phyloP scores from a whole-genome alignment of 768 basidiomycete genomes.

The Boletellus emodensis region DNA sequence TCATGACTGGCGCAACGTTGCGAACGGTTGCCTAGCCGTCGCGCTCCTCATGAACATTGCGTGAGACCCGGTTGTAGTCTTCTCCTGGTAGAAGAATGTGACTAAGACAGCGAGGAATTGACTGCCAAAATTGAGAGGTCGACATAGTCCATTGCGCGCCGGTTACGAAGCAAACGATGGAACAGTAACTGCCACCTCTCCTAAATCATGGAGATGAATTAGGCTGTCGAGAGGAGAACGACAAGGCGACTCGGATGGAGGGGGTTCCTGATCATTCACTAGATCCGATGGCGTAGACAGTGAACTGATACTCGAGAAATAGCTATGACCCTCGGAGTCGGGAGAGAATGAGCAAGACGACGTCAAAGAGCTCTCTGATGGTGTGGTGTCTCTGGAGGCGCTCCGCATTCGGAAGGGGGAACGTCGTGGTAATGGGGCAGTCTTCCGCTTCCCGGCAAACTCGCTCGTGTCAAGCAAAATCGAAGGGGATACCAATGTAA shows the following conservation, averaged over 20 bases:
- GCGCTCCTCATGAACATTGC: too few relatives aligned
- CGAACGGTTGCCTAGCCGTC: too few relatives aligned
- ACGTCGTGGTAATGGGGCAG: slow-evolving; percentile 5
- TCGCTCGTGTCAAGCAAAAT: neutral
- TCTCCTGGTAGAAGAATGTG: too few relatives aligned
- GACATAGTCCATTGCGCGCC: neutral
- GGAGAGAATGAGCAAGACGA: slow-evolving; percentile 2
- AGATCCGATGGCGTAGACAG: neutral
- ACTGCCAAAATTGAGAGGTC: too few relatives aligned
- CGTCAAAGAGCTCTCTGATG: slow-evolving; percentile 7
- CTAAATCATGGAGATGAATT: neutral
- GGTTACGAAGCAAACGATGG: neutral
- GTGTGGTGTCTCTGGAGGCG: neutral
- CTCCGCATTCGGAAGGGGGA: neutral
- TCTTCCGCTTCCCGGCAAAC: neutral
- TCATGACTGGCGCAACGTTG: too few relatives aligned
- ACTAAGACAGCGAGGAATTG: too few relatives aligned
- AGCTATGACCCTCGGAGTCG: neutral
- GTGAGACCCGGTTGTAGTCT: too few relatives aligned
- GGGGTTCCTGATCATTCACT: neutral
- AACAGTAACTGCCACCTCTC: neutral
- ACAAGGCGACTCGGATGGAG: neutral
- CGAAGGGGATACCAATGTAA: slow-evolving; percentile 9
- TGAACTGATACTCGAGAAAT: neutral
- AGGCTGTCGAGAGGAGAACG: neutral